A percentile compares a stretch with the other conserved stretches of the same genome.
These are phyloP conservation scores for Didymella arachidicola DNA, from an alignment of 2,329 filamentous ascomycete genomes.

Conservation along the genomic window DNA sequence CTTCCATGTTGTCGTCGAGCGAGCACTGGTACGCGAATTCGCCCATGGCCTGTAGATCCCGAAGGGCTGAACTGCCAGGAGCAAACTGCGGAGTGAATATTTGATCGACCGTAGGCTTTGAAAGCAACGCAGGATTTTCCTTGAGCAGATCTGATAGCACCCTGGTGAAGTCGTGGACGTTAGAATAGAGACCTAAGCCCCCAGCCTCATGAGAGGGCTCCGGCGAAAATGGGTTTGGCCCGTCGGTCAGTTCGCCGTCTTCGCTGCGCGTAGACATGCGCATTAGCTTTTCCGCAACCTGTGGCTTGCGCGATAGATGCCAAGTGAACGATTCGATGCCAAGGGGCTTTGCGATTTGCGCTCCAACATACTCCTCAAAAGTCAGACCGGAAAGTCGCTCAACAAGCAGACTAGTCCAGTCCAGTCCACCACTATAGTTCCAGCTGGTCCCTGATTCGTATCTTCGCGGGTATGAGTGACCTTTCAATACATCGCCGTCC, in stretches of 20 bases:
- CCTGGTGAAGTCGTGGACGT: constrained; percentile 33
- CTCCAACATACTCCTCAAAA: constrained; percentile 39
- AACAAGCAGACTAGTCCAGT: constrained; percentile 59
- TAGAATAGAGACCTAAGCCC: constrained; percentile 33
- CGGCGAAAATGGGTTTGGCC: constrained; percentile 21
- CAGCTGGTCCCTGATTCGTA: constrained; percentile 55
- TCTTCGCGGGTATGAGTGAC: constrained; percentile 45
- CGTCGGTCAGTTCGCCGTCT: constrained; percentile 29
- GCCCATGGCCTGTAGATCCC: constrained; percentile 18
- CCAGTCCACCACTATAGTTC: constrained; percentile 58
- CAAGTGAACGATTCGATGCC: constrained; percentile 46
- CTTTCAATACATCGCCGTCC: constrained; percentile 29
- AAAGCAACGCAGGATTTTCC: background rate
- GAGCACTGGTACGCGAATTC: constrained; percentile 11
- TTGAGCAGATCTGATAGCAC: constrained; percentile 29
- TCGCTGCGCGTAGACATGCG: constrained; percentile 25
- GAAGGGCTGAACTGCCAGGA: background rate
- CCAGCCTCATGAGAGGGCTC: constrained; percentile 27
- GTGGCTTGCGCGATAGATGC: constrained; percentile 27
- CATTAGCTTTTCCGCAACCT: constrained; percentile 29
- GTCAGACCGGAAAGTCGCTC: constrained; percentile 50
- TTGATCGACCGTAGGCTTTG: background rate
- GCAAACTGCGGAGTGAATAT: constrained; percentile 2
- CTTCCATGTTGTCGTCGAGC: constrained; percentile 24
- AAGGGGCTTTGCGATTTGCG: constrained; percentile 1